phyloP scores from a whole-genome alignment of 352 stramenopile genomes.

The Vaucheria bursata region DNA sequence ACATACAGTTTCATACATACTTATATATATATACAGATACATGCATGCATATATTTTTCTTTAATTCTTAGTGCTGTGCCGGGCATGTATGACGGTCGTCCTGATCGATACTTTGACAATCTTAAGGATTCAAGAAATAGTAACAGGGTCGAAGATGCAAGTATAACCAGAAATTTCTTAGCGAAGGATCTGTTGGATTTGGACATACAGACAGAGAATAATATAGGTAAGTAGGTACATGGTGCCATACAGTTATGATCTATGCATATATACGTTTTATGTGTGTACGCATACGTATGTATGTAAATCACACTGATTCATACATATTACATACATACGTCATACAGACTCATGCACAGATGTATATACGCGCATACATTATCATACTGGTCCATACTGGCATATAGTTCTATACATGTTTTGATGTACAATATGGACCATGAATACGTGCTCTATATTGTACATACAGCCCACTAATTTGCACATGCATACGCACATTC shows the following conservation, averaged over 20 bases:
- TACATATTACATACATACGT: neutral
- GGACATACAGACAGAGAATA: slow-evolving; percentile 15
- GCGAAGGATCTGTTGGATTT: slow-evolving; percentile 37
- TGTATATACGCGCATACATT: no score
- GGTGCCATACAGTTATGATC: neutral
- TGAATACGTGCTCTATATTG: no score
- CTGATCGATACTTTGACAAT: slow-evolving; percentile 51
- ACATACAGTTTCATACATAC: neutral
- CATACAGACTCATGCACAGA: no score
- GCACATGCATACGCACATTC: no score
- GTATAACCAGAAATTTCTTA: slow-evolving; percentile 24
- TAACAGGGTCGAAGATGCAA: slow-evolving; percentile 22
- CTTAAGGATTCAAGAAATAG: slow-evolving; percentile 19
- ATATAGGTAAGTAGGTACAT: neutral
- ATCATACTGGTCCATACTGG: no score
- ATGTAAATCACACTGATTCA: neutral
- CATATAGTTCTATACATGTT: no score
- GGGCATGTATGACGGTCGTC: slow-evolving; percentile 48
- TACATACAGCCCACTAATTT: no score
- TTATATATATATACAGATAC: no score
- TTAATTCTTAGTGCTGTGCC: slow-evolving; percentile 10
- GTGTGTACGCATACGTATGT: neutral
- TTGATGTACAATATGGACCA: no score
- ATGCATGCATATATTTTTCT: neutral
- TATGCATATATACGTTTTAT: neutral